Base-by-base conservation (phyloP, 2,329 filamentous ascomycete species). In the Stachybotrys chlorohalonatus region DNA sequence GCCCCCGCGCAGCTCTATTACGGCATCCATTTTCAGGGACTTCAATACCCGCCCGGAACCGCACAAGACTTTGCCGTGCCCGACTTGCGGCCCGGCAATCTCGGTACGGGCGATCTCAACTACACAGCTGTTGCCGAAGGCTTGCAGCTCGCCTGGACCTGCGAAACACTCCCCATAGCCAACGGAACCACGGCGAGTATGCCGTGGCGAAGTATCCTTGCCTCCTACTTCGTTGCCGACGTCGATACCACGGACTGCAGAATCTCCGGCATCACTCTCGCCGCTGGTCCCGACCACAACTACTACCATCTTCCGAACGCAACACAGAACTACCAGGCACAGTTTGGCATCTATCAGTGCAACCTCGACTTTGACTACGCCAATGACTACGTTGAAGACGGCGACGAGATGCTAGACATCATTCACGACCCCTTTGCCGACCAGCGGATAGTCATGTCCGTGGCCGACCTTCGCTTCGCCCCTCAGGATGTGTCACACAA, bases 311-410 rank as follows among this genome's bases (percentile, higher is more conserved):
- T 59, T 8, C 54, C 51, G 11, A 63, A 63, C n/a, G 61, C 62
- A 1, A 63, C 63, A 1, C 63, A 65, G 46, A 65, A 64, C 11
- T 65, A 62, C 47, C 62, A 66, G 52, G 62, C 59, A 8, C 54
- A 56, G 8, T 60, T 63, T 16, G 52, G 53, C 1, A 53, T 57
- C 8, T 65, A 65, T 32, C 62, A 59, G 2, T 65, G 64, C 54
- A 65, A 65, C 47, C 45, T 59, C 7, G 59, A 64, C n/a, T 65
- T 55, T 49, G 58, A 63, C 50, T 63, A 61, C 55, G 58, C 58
- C 53, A 58, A 31, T 6, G 42, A 57, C 1, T 60, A 57, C 24
- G 52, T 58, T 11, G 30, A 46, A 15, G 42, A 39, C 9, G 31
- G 53, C 16, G 55, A 61, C 36, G 52, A 56, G 13, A 52, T 51